phyloP scores from a whole-genome alignment of 345 rosid genomes.

The Rhizophora apiculata region DNA sequence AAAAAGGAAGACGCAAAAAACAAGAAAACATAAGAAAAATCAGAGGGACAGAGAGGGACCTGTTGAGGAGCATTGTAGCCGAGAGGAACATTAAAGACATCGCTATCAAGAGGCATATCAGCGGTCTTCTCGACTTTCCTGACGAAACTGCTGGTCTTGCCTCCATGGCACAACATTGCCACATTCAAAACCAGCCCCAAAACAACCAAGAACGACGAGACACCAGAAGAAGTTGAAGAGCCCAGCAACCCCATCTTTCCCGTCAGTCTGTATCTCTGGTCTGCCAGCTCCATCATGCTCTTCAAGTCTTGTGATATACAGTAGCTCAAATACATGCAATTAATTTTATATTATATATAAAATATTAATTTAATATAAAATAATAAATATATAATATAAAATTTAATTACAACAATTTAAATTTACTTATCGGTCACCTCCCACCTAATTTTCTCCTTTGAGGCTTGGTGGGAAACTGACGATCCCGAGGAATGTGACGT shows the following conservation, averaged over 20 bases:
- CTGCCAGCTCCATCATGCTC: neutral
- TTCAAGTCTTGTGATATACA: neutral
- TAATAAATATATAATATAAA: too few species aligned
- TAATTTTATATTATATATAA: too few species aligned
- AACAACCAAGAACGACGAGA: conserved; percentile 22
- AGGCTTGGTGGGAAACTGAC: too few species aligned
- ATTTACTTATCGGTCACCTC: too few species aligned
- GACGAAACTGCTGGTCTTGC: conserved; percentile 56
- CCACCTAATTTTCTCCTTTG: too few species aligned
- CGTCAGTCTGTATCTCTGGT: neutral
- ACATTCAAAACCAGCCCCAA: conserved; percentile 39
- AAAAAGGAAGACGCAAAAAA: neutral
- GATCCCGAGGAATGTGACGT: too few species aligned
- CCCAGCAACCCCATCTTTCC: conserved; percentile 25
- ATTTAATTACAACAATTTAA: too few species aligned
- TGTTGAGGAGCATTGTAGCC: conserved; percentile 93
- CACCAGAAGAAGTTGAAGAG: conserved; percentile 11
- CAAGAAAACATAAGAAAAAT: neutral
- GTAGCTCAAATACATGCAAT: neutral
- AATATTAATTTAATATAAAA: too few species aligned
- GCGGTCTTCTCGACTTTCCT: conserved; percentile 46
- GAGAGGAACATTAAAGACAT: conserved; percentile 59
- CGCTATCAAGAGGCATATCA: conserved; percentile 79
- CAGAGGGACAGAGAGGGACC: conserved; percentile 31
- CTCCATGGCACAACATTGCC: conserved; percentile 53